A percentile compares a stretch with the other conserved stretches of the same genome.
These are phyloP conservation scores for Tylopilus intermedius DNA, from an alignment of 768 basidiomycete genomes.

Conservation along the genomic window DNA sequence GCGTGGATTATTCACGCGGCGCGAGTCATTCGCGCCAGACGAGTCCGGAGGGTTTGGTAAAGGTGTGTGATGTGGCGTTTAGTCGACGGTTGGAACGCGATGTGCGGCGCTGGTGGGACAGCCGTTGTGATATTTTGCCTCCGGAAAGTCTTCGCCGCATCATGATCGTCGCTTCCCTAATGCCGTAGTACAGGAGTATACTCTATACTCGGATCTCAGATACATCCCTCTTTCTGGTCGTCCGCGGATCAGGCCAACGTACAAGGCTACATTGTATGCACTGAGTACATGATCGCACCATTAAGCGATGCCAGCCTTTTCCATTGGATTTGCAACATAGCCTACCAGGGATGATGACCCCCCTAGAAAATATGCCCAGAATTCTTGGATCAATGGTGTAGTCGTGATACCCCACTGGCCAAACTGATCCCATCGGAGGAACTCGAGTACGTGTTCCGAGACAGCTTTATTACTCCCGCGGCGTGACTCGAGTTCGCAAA, in stretches of 20 bases:
- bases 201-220: slow-evolving; percentile 15
- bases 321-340: slow-evolving; percentile 9
- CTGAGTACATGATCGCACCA: neutral
- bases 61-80: slow-evolving; percentile 6
- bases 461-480: slow-evolving; percentile 25
- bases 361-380: slow-evolving; percentile 5
- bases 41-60: neutral
- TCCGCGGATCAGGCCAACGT: slow-evolving; percentile 25
- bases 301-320: neutral
- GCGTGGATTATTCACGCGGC: neutral
- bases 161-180: slow-evolving; percentile 25
- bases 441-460: slow-evolving; percentile 6
- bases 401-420: neutral
- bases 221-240: slow-evolving; percentile 16
- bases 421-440: slow-evolving; percentile 5
- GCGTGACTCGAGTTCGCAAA: slow-evolving; percentile 20
- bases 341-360: neutral
- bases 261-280: neutral
- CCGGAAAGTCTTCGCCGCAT: neutral
- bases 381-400: neutral
- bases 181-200: slow-evolving; percentile 9
- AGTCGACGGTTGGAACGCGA: neutral
- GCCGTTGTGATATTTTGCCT: neutral
- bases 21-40: neutral
- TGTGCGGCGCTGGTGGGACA: slow-evolving; percentile 3